Evolutionary conservation across 2,329 filamentous ascomycete species (phyloP), one percentile per base, ranked within the genome.

Genomic region (Claviceps quebecensis): DNA sequence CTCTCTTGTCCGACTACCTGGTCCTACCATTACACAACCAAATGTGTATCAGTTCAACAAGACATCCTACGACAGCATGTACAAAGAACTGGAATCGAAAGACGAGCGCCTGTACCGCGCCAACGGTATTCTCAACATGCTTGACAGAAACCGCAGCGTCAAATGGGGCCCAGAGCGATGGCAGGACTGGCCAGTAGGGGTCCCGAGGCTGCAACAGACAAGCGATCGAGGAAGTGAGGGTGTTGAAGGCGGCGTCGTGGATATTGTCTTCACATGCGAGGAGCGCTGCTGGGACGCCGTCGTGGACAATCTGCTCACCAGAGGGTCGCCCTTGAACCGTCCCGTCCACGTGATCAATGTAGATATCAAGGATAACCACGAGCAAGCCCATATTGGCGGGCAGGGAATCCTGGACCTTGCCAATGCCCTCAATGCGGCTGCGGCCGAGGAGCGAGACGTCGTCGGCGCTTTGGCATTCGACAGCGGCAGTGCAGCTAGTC

Each of bases 11-110:
- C 87, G 93, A 26, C 76, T 98, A 0, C 93, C 93, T 0, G 93
- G 93, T 0, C 91, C 93, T 1, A 86, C 84, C 37, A 93, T 96
- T 56, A 85, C 82, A 6, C 87, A 96, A 65, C 93, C 93, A 48
- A 98, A 98, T 65, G 90, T 97, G 60, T 98, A 97, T 74, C 83
- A 87, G 60, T 98, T 98, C 80, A 97, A 98, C 72, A 87, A 85
- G 65, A 95, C 90, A 1, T 95, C 90, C 14, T 98, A 98, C 69
- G 83, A 88, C 61, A 83, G 83, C 63, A 98, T 98, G 78, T 95
- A 93, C 70, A 84, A 88, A 59, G 91, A 98, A 67, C 80, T 98
- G 9, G 78, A 86, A 56, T 68, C 79, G 38, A 96, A 97, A 61
- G 94, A 98, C 63, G 78, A 83, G 22, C 79, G 88, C 0, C 74